phyloP scores from a whole-genome alignment of 2,329 filamentous ascomycete genomes.

The Calonectria multiphialidica region DNA sequence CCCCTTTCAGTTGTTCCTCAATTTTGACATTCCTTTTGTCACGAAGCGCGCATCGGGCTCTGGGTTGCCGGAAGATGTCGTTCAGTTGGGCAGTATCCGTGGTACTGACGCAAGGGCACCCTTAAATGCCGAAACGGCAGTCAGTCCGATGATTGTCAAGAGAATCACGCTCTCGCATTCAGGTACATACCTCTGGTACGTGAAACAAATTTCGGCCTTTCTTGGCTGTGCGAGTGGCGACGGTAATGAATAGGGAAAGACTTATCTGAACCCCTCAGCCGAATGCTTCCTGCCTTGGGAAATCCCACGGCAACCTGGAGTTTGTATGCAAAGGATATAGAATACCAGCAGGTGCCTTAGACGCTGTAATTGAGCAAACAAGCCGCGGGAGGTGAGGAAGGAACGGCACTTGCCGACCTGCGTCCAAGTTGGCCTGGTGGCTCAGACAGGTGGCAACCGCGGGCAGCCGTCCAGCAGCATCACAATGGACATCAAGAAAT shows the following conservation, averaged over 20 bases:
- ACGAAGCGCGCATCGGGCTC: background rate
- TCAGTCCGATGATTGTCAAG: no score
- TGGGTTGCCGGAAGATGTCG: background rate
- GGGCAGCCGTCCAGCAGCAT: background rate
- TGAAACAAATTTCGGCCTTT: no score
- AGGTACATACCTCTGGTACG: background rate
- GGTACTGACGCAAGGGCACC: background rate
- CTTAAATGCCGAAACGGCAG: background rate
- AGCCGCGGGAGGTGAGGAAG: constrained; percentile 6
- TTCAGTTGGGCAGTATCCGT: background rate
- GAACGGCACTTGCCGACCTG: background rate
- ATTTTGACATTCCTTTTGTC: background rate
- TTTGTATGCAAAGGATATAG: no score
- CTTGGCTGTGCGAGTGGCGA: background rate
- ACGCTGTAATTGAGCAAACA: no score
- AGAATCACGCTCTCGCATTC: background rate
- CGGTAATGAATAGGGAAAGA: background rate
- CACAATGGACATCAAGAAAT: background rate
- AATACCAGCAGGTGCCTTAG: no score
- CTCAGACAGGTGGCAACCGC: constrained; percentile 7
- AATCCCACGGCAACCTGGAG: background rate
- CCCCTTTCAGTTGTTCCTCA: background rate
- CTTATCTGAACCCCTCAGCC: background rate
- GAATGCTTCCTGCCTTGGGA: background rate
- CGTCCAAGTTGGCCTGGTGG: background rate